Percentiles rank a stretch among this genome's conserved stretches.
Evolutionary conservation across 768 basidiomycete species (phyloP).

Genomic region (Pulveroboletus sp.): DNA sequence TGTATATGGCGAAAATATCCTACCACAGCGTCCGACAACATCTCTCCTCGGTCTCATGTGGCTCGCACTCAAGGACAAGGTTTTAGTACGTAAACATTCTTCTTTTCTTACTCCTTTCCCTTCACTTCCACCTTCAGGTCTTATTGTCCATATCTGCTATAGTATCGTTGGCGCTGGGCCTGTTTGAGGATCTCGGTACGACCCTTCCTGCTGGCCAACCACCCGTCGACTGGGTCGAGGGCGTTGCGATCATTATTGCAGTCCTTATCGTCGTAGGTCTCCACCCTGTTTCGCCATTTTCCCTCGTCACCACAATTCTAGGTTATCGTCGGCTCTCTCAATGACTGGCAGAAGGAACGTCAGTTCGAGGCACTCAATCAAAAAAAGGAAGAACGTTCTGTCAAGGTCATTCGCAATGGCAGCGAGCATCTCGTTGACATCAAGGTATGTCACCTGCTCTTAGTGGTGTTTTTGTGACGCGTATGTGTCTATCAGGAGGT

Average conservation of each 20-base stretch:
- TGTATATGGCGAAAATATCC: conserved; percentile 71
- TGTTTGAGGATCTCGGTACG: conserved; percentile 90
- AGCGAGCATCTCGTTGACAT: conserved; percentile 72
- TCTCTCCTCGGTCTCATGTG: conserved; percentile 75
- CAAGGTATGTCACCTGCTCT: conserved; percentile 47
- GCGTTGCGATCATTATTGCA: conserved; percentile 75
- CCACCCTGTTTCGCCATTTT: background rate
- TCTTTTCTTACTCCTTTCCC: background rate
- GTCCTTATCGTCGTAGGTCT: conserved; percentile 64
- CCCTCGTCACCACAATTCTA: conserved; percentile 22
- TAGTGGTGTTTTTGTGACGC: conserved; percentile 4
- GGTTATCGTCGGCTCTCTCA: conserved; percentile 89
- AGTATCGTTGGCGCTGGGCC: conserved; percentile 86
- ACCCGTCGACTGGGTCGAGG: conserved; percentile 96
- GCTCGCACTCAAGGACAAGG: conserved; percentile 85
- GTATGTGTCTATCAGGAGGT: conserved; percentile 55
- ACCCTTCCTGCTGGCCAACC: conserved; percentile 55
- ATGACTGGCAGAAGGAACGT: conserved; percentile 98
- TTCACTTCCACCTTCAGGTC: conserved; percentile 44
- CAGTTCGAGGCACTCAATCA: conserved; percentile 92
- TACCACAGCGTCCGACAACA: conserved; percentile 69
- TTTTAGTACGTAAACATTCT: conserved; percentile 52
- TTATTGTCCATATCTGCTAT: conserved; percentile 88
- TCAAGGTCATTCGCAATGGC: conserved; percentile 77
- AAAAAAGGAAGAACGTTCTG: conserved; percentile 89